A percentile compares a stretch with the other conserved stretches of the same genome.
These are phyloP conservation scores for Turnera subulata DNA, from an alignment of 345 rosid genomes.

Conservation along the genomic window DNA sequence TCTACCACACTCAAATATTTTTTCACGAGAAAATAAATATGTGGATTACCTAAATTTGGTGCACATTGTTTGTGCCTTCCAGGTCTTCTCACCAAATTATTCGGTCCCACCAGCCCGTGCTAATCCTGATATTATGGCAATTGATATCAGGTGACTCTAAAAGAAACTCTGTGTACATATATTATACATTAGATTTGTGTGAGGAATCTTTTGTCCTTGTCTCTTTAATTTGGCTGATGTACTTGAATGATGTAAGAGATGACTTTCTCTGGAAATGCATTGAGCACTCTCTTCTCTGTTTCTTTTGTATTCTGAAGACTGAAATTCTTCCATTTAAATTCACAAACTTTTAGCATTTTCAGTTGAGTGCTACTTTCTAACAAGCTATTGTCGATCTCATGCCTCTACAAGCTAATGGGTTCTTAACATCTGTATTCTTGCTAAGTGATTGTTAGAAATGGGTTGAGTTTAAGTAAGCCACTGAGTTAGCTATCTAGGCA, in stretches of 20 bases:
- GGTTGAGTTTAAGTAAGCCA: neutral
- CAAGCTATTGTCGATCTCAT: neutral
- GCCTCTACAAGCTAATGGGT: neutral
- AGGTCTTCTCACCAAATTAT: slow-evolving; percentile 67
- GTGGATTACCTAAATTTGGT: neutral
- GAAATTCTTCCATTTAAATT: too few relatives aligned
- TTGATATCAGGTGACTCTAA: slow-evolving; percentile 49
- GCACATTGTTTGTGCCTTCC: slow-evolving; percentile 8
- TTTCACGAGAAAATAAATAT: neutral
- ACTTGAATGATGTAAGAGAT: too few relatives aligned
- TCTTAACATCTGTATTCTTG: neutral
- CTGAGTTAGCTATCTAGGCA: too few relatives aligned
- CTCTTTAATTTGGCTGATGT: too few relatives aligned
- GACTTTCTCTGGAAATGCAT: too few relatives aligned
- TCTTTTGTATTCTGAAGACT: too few relatives aligned
- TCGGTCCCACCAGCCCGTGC: slow-evolving; percentile 41
- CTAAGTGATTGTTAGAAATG: neutral
- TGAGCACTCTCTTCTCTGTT: too few relatives aligned
- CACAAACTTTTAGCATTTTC: neutral
- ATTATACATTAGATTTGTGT: neutral
- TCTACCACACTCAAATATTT: neutral
- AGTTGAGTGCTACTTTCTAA: neutral
- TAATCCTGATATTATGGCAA: slow-evolving; percentile 43
- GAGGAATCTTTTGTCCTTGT: neutral
- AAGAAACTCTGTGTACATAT: neutral